phyloP scores from a whole-genome alignment of 345 rosid species.

The Excoecaria agallocha region DNA sequence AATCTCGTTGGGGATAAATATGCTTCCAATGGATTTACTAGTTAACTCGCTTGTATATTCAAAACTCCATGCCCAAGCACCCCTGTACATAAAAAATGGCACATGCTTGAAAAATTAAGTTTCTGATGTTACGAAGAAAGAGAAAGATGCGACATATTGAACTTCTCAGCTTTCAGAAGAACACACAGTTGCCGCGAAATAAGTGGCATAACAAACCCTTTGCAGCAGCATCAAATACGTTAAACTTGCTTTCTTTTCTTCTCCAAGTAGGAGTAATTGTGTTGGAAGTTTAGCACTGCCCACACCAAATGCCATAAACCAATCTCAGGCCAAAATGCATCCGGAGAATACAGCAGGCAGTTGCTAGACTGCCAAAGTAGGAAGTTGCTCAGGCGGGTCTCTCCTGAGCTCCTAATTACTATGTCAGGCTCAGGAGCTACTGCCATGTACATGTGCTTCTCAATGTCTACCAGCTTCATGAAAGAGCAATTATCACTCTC shows the following conservation, averaged over 20 bases:
- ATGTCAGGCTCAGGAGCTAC: slow-evolving; percentile 66
- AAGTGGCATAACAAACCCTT: not conserved
- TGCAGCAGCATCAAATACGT: not conserved
- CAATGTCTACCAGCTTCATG: slow-evolving; percentile 42
- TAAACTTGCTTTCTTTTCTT: slow-evolving; percentile 52
- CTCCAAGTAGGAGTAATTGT: slow-evolving; percentile 53
- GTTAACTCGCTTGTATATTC: not conserved
- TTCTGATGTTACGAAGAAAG: slow-evolving; percentile 2
- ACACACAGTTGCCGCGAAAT: not conserved
- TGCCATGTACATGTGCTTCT: slow-evolving; percentile 50
- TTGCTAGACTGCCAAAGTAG: slow-evolving; percentile 59
- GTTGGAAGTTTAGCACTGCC: slow-evolving; percentile 66
- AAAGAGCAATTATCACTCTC: not conserved
- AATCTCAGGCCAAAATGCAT: slow-evolving; percentile 82
- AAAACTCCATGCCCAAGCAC: not conserved
- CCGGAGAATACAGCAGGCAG: slow-evolving; percentile 56
- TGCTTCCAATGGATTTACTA: not conserved
- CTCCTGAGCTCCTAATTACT: slow-evolving; percentile 64
- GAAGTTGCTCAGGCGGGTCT: slow-evolving; percentile 61
- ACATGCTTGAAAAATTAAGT: not conserved
- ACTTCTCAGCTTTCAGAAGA: slow-evolving; percentile 1
- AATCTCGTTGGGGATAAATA: too few relatives aligned
- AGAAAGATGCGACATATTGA: not conserved
- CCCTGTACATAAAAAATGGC: not conserved
- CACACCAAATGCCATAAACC: slow-evolving; percentile 63